These are phyloP conservation scores for Dysphania ambrosioides DNA, from an alignment of 148 eudicot species.

Conservation along the genomic window DNA sequence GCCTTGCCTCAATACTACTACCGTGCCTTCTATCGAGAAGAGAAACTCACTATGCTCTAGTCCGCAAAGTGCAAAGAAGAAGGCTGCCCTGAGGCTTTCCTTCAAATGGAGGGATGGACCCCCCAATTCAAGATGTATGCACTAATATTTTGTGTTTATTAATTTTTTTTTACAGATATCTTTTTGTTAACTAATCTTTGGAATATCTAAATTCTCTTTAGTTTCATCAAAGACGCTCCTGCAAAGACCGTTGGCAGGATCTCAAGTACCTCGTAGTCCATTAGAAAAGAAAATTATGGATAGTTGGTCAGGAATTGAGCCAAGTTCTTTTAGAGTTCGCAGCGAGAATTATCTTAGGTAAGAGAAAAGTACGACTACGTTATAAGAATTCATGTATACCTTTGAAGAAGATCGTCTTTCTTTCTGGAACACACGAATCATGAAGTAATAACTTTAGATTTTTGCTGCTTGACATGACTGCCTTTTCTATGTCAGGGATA, in stretches of 20 bases:
- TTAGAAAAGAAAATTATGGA: slow-evolving; percentile 70
- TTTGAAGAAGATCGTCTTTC: not conserved
- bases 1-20: slow-evolving; percentile 69
- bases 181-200: not conserved
- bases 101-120: slow-evolving; percentile 87
- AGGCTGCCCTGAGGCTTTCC: slow-evolving; percentile 54
- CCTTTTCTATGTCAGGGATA: slow-evolving; percentile 56
- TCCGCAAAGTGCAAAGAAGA: slow-evolving; percentile 66
- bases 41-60: slow-evolving; percentile 62
- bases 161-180: not conserved
- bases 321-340: slow-evolving; percentile 72
- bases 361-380: not conserved
- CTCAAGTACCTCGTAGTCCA: slow-evolving; percentile 87
- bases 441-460: not conserved
- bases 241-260: slow-evolving; percentile 87
- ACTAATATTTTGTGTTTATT: not conserved
- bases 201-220: slow-evolving; percentile 24
- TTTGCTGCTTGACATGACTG: slow-evolving; percentile 10
- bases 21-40: slow-evolving; percentile 63
- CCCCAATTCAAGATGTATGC: slow-evolving; percentile 41
- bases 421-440: not conserved
- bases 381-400: not conserved
- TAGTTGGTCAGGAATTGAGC: slow-evolving; percentile 80
- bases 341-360: slow-evolving; percentile 79
- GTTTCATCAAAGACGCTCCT: slow-evolving; percentile 80